Evolutionary conservation across 1,284 basidiomycete genomes (phyloP).

Genomic region (Cutaneotrichosporon sp.): DNA sequence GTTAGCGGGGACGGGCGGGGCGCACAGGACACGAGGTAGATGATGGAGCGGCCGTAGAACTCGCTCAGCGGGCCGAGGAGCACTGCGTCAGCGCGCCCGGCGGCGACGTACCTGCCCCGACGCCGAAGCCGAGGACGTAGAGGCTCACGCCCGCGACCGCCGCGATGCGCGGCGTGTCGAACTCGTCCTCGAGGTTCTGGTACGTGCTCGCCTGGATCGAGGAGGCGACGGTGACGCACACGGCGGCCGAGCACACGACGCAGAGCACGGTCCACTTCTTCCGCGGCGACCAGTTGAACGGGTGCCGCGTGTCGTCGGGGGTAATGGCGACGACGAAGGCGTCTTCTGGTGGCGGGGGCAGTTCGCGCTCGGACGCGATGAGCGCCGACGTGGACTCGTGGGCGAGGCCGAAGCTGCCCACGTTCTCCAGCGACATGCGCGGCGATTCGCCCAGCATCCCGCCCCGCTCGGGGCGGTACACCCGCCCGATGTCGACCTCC

Average conservation of each 20-base stretch:
- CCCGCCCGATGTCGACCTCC: neutral
- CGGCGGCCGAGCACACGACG: neutral
- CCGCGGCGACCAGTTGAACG: neutral
- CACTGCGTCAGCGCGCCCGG: neutral
- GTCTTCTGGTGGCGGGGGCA: neutral
- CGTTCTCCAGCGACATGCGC: neutral
- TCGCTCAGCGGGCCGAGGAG: conserved; percentile 3
- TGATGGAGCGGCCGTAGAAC: conserved; percentile 1
- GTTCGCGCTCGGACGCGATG: neutral
- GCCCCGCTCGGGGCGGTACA: neutral
- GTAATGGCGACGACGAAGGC: neutral
- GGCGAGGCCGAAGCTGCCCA: no score
- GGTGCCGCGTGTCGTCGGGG: neutral
- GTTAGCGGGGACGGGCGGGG: neutral
- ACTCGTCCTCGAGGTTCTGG: neutral
- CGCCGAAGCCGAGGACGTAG: neutral
- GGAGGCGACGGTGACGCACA: neutral
- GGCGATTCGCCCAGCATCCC: neutral
- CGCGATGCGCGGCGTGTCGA: neutral
- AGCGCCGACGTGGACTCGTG: no score
- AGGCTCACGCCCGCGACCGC: neutral
- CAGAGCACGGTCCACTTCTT: neutral
- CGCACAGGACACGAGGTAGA: neutral
- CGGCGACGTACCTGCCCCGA: neutral
- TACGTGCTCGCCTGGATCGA: conserved; percentile 4